These are phyloP conservation scores for Hymenotorrendiella dingleyae DNA, from an alignment of 2,329 filamentous ascomycete genomes.

Conservation along the genomic window DNA sequence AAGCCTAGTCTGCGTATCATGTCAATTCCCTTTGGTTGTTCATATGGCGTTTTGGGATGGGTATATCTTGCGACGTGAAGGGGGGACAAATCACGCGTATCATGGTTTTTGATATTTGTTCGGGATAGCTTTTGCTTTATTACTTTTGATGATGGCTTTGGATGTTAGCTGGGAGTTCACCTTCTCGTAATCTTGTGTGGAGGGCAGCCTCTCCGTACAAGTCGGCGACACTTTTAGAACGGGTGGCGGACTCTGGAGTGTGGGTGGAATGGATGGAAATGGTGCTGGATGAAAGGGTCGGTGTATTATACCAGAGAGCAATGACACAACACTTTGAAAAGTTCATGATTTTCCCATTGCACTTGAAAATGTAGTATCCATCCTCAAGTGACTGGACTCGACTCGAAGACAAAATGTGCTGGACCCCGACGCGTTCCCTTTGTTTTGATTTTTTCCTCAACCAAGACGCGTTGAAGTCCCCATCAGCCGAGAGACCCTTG, in stretches of 20 bases:
- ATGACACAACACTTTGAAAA: conserved; percentile 6
- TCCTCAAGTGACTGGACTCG: no score
- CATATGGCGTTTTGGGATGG: conserved; percentile 20
- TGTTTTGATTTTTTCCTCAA: not conserved
- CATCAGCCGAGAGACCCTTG: no score
- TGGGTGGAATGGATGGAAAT: not conserved
- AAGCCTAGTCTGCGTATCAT: conserved; percentile 6
- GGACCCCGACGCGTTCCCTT: not conserved
- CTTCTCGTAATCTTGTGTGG: conserved; percentile 2
- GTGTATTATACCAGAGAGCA: conserved; percentile 12
- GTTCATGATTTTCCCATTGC: not conserved
- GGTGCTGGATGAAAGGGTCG: conserved; percentile 1
- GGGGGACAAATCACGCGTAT: conserved; percentile 11
- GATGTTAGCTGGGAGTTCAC: not conserved
- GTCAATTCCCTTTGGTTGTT: conserved; percentile 16
- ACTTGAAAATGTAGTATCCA: not conserved
- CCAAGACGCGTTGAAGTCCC: no score
- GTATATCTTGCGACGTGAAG: conserved; percentile 16
- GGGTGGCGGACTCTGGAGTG: not conserved
- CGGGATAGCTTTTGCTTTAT: conserved; percentile 11
- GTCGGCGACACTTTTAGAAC: conserved; percentile 3
- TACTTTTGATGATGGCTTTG: conserved; percentile 12
- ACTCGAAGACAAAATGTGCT: not conserved
- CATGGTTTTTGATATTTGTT: conserved; percentile 9
- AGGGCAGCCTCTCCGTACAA: not conserved